A percentile compares a stretch with the other conserved stretches of the same genome.
Conservation (phyloP, 1,284 basidiomycete species). For the Athelia psychrophila region DNA sequence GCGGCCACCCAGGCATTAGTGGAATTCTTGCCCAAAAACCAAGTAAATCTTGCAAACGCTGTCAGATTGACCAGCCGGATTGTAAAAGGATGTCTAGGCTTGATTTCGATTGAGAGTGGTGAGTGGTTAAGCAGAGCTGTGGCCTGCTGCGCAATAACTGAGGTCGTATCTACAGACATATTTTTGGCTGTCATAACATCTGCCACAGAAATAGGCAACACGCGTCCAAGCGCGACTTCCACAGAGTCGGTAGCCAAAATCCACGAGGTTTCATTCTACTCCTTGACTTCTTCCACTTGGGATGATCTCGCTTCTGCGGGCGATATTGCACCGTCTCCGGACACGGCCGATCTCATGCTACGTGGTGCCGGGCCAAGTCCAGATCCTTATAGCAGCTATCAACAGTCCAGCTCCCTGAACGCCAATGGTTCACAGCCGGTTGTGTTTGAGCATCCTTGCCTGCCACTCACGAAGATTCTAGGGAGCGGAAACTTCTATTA, state of each 20-base stretch:
- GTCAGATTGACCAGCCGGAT: conserved; percentile 61
- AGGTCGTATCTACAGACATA: conserved; percentile 49
- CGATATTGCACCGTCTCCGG: conserved; percentile 48
- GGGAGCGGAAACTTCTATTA: conserved; percentile 95
- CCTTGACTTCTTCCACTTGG: conserved; percentile 67
- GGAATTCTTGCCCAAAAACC: conserved; percentile 73
- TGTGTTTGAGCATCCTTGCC: conserved; percentile 86
- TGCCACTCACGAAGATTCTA: conserved; percentile 88
- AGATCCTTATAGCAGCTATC: background rate
- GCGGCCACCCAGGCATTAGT: conserved; percentile 65
- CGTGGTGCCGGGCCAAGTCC: conserved; percentile 33
- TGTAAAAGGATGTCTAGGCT: conserved; percentile 81
- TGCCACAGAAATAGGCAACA: conserved; percentile 77
- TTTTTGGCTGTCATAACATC: conserved; percentile 78
- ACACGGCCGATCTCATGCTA: conserved; percentile 44
- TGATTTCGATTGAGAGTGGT: conserved; percentile 71
- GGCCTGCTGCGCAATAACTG: background rate
- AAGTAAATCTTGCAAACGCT: conserved; percentile 66
- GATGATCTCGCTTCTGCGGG: conserved; percentile 58
- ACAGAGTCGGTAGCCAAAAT: conserved; percentile 69
- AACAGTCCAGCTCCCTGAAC: conserved; percentile 6
- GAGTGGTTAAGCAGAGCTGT: conserved; percentile 15
- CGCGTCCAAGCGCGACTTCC: conserved; percentile 54
- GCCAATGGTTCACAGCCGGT: conserved; percentile 42
- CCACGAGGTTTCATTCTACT: conserved; percentile 77